Conservation (phyloP, 345 rosid species). For the Murraya koenigii region DNA sequence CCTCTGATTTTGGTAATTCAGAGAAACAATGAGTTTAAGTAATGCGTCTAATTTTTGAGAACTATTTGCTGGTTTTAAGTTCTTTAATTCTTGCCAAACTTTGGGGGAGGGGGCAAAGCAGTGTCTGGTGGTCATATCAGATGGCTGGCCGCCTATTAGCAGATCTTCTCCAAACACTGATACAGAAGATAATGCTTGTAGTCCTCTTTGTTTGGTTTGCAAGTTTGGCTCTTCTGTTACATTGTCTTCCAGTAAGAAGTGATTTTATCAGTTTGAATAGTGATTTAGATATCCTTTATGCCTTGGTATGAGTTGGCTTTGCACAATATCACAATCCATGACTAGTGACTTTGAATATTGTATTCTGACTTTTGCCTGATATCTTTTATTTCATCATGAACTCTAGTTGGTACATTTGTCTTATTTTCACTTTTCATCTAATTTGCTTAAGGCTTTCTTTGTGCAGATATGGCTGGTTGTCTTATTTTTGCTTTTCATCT, state of each 20-base stretch:
- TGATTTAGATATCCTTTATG: not conserved
- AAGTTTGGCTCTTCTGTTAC: slow-evolving; percentile 65
- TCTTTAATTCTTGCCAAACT: not conserved
- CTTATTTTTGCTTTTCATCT: not conserved
- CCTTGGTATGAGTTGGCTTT: not conserved
- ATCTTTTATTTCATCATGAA: not conserved
- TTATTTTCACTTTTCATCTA: not conserved
- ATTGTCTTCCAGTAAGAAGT: slow-evolving; percentile 2
- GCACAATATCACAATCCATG: not conserved
- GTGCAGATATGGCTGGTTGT: slow-evolving; percentile 66
- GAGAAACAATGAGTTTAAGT: not conserved
- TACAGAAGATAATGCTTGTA: slow-evolving; percentile 50
- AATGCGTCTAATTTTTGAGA: not conserved
- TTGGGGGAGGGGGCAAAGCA: slow-evolving; percentile 39
- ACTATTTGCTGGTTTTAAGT: not conserved
- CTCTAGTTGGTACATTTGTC: not conserved
- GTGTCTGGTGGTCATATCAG: slow-evolving; percentile 36
- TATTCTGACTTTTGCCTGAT: not conserved
- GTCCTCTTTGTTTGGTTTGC: slow-evolving; percentile 32
- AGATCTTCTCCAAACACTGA: slow-evolving; percentile 39
- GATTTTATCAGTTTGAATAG: not conserved
- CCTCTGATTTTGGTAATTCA: not conserved
- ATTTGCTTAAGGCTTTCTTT: not conserved
- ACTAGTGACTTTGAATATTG: not conserved
- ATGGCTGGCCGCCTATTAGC: slow-evolving; percentile 25